These are phyloP conservation scores for Trichoderma oligosporum DNA, from an alignment of 2,329 filamentous ascomycete genomes.

Conservation along the genomic window DNA sequence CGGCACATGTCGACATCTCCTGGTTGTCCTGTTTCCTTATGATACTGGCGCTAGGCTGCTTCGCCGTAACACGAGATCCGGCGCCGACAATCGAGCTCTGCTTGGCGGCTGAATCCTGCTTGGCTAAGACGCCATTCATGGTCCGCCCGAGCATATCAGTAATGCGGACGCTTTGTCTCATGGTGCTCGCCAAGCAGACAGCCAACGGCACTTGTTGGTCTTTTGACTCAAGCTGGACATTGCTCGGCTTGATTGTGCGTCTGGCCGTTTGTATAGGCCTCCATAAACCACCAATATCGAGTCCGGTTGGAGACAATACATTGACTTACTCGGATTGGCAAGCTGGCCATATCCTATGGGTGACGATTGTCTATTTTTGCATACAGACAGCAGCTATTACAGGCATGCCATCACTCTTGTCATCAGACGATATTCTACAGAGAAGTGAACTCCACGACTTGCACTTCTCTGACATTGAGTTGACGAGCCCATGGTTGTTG, in stretches of 20 bases:
- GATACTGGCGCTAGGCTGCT: conserved; percentile 19
- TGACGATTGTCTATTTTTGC: conserved; percentile 4
- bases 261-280: conserved; percentile 6
- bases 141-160: conserved; percentile 19
- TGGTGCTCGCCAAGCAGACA: conserved; percentile 20
- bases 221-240: background rate
- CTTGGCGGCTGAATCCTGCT: conserved; percentile 22
- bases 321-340: background rate
- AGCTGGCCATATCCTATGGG: background rate
- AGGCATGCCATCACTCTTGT: conserved; percentile 1
- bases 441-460: background rate
- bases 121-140: conserved; percentile 22
- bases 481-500: background rate
- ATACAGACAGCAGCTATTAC: conserved; percentile 8
- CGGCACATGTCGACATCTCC: background rate
- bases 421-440: background rate
- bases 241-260: conserved; percentile 1
- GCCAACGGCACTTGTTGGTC: conserved; percentile 18
- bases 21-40: conserved; percentile 20
- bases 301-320: background rate
- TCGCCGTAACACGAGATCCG: background rate
- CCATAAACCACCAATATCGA: background rate
- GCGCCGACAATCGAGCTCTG: conserved; percentile 16
- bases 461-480: background rate
- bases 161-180: conserved; percentile 20